A percentile compares a stretch with the other conserved stretches of the same genome.
phyloP scores from a whole-genome alignment of 2,329 filamentous ascomycete species.

The Periglandula ipomoeae region DNA sequence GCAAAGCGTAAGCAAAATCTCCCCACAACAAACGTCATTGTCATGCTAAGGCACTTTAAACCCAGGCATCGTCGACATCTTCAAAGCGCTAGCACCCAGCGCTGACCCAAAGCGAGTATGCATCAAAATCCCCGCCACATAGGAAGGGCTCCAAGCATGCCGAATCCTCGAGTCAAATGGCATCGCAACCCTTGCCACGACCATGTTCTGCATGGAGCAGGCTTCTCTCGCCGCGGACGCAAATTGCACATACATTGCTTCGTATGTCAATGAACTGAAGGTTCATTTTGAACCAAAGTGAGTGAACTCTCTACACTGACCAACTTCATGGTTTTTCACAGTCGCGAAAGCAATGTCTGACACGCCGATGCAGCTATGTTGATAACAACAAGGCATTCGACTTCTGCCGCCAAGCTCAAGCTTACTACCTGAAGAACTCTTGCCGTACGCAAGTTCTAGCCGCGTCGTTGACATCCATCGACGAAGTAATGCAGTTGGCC shows the following conservation, averaged over 20 bases:
- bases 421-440: slow-evolving; percentile 36
- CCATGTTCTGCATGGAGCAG: slow-evolving; percentile 53
- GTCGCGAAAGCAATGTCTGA: too few species aligned
- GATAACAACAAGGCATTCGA: slow-evolving; percentile 40
- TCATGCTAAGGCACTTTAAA: background rate
- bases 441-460: slow-evolving; percentile 42
- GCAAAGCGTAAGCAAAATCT: slow-evolving; percentile 35
- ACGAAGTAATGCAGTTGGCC: slow-evolving; percentile 49
- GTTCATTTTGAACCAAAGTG: slow-evolving; percentile 48
- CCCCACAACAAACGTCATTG: too few species aligned
- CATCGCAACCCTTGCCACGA: slow-evolving; percentile 53
- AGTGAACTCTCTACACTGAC: slow-evolving; percentile 7
- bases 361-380: slow-evolving; percentile 27
- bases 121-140: slow-evolving; percentile 55
- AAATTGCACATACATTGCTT: slow-evolving; percentile 52
- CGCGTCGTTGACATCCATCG: slow-evolving; percentile 46
- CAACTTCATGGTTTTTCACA: background rate
- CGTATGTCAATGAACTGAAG: slow-evolving; percentile 56
- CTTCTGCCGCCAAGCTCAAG: slow-evolving; percentile 41
- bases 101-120: slow-evolving; percentile 43
- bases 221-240: slow-evolving; percentile 48
- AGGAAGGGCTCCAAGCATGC: slow-evolving; percentile 54
- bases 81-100: slow-evolving; percentile 31
- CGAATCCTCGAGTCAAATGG: slow-evolving; percentile 40
- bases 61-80: slow-evolving; percentile 41